These are phyloP conservation scores for Lichtheimia corymbifera DNA, from an alignment of 371 early-diverging fungal genomes.

Conservation along the genomic window DNA sequence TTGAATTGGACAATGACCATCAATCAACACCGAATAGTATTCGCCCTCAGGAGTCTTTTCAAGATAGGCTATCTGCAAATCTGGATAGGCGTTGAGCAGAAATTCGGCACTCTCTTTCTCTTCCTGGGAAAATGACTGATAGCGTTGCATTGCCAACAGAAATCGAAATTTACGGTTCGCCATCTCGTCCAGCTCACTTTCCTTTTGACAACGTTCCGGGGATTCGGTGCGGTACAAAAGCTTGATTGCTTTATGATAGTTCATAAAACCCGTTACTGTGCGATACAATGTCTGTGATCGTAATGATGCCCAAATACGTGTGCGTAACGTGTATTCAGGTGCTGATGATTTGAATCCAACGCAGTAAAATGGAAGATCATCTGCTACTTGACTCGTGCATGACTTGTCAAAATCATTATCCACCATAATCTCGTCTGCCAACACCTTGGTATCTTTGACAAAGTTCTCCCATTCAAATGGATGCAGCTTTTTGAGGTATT, in stretches of 20 bases:
- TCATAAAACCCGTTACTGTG: conserved; percentile 89
- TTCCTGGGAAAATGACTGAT: conserved; percentile 68
- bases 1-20: conserved; percentile 68
- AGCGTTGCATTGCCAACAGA: conserved; percentile 89
- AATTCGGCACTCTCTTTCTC: conserved; percentile 82
- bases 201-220: conserved; percentile 46
- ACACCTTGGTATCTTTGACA: conserved; percentile 81
- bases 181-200: conserved; percentile 64
- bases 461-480: conserved; percentile 90
- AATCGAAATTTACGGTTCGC: conserved; percentile 80
- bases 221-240: conserved; percentile 76
- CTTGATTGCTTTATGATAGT: conserved; percentile 82
- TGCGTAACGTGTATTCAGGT: conserved; percentile 81
- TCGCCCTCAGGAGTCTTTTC: conserved; percentile 61
- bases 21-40: conserved; percentile 74
- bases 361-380: conserved; percentile 80
- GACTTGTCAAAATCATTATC: neutral
- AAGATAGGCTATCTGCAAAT: conserved; percentile 81
- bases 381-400: conserved; percentile 45
- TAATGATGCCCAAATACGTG: conserved; percentile 89
- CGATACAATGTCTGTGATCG: conserved; percentile 88
- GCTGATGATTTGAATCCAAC: conserved; percentile 83
- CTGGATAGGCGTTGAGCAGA: conserved; percentile 74
- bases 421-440: conserved; percentile 61
- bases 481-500: conserved; percentile 83